phyloP scores from a whole-genome alignment of 1,284 basidiomycete genomes.

The Boletus chippewaensis region DNA sequence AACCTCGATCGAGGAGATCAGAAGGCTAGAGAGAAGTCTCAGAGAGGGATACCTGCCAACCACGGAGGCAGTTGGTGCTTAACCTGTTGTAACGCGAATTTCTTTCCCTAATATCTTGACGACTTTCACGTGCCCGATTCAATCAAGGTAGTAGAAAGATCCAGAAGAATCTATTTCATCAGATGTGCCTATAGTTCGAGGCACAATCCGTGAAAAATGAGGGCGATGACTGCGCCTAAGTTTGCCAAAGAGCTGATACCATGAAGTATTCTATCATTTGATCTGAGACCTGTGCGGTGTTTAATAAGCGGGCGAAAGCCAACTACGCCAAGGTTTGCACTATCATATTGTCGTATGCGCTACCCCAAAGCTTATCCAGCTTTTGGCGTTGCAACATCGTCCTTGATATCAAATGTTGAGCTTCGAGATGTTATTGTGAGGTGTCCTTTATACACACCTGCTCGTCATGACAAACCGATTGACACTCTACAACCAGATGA shows the following conservation, averaged over 20 bases:
- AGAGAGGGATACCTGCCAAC: conserved; percentile 81
- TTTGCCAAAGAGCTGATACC: conserved; percentile 65
- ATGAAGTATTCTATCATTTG: conserved; percentile 63
- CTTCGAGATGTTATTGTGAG: not conserved
- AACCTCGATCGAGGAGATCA: conserved; percentile 86
- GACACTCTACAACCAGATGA: conserved; percentile 32
- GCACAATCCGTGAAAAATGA: conserved; percentile 70
- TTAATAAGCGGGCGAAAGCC: not conserved
- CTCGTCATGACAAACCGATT: conserved; percentile 60
- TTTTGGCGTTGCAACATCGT: conserved; percentile 68
- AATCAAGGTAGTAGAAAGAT: not conserved
- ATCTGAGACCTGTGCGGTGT: conserved; percentile 13
- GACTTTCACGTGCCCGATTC: not conserved
- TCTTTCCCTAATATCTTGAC: conserved; percentile 18
- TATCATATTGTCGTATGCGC: conserved; percentile 52
- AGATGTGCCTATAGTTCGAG: conserved; percentile 45
- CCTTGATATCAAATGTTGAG: conserved; percentile 31
- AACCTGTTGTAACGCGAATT: conserved; percentile 29
- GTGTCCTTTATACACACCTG: conserved; percentile 39
- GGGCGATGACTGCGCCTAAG: conserved; percentile 50
- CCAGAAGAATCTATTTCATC: not conserved
- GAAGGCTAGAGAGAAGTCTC: conserved; percentile 80
- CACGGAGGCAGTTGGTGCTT: conserved; percentile 70
- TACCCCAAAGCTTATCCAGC: conserved; percentile 66
- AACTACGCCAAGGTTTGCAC: not conserved